Percentiles rank a stretch among this genome's conserved stretches.
Evolutionary conservation across 2,329 filamentous ascomycete species (phyloP).

Genomic region (Scorias spongiosa): DNA sequence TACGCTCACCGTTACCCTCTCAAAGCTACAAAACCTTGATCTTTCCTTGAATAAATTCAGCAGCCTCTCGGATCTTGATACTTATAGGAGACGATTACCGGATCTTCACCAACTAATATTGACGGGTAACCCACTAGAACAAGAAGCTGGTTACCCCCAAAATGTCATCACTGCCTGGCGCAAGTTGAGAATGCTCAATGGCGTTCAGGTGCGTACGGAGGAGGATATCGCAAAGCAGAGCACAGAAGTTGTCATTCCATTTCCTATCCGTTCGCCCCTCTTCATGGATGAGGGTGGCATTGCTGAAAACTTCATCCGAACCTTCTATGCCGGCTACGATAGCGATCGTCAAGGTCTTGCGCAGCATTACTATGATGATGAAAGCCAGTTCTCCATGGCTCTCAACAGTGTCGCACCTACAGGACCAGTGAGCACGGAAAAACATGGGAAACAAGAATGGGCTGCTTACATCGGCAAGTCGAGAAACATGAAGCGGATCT

Average conservation of each 20-base stretch:
- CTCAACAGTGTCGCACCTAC: constrained; percentile 50
- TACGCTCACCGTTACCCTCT: constrained; percentile 61
- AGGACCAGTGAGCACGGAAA: constrained; percentile 20
- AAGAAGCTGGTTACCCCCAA: constrained; percentile 38
- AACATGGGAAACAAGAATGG: constrained; percentile 44
- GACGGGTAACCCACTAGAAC: constrained; percentile 55
- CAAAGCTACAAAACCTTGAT: constrained; percentile 76
- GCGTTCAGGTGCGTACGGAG: constrained; percentile 54
- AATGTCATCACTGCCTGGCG: constrained; percentile 74
- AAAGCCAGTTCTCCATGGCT: constrained; percentile 60
- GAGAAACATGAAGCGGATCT: constrained; percentile 61
- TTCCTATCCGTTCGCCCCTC: constrained; percentile 46
- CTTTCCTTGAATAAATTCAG: constrained; percentile 70
- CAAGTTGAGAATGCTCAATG: constrained; percentile 62
- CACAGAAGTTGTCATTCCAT: constrained; percentile 40
- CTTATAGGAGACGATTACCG: constrained; percentile 67
- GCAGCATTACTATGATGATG: constrained; percentile 56
- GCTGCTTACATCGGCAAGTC: constrained; percentile 61
- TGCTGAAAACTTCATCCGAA: constrained; percentile 58
- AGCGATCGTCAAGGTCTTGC: constrained; percentile 49
- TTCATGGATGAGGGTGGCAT: constrained; percentile 62
- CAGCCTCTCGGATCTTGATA: constrained; percentile 49
- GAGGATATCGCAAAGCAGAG: constrained; percentile 48
- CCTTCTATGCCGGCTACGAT: constrained; percentile 64
- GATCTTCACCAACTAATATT: constrained; percentile 69